Evolutionary conservation across 2,329 filamentous ascomycete genomes (phyloP).

Genomic region (Helotiales sp.): DNA sequence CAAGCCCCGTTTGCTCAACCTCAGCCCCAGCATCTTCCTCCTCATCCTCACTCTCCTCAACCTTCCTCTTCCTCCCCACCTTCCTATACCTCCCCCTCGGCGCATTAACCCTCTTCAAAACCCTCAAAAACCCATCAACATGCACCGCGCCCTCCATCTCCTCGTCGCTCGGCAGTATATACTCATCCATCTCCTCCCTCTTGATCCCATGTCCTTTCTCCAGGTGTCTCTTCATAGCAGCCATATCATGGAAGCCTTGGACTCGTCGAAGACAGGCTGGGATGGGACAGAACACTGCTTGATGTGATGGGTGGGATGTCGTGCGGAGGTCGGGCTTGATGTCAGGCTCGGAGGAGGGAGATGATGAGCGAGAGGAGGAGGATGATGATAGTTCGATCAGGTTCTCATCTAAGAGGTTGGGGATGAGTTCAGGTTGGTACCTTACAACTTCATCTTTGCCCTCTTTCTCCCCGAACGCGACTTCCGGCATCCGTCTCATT

Average conservation of each 20-base stretch:
- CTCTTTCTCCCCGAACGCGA: conserved; percentile 19
- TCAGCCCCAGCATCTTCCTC: background rate
- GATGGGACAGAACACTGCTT: conserved; percentile 45
- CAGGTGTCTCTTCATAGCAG: conserved; percentile 51
- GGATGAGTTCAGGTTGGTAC: conserved; percentile 39
- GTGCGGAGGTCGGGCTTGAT: background rate
- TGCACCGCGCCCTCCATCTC: conserved; percentile 68
- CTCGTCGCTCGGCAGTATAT: conserved; percentile 37
- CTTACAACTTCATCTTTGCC: conserved; percentile 20
- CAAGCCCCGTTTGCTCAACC: background rate
- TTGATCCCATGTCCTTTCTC: conserved; percentile 48
- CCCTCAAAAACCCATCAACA: conserved; percentile 68
- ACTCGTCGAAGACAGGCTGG: conserved; percentile 45
- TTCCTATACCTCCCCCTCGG: conserved; percentile 12
- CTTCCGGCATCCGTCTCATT: conserved; percentile 44
- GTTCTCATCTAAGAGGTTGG: conserved; percentile 23
- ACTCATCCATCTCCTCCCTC: conserved; percentile 60
- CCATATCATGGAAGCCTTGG: conserved; percentile 46
- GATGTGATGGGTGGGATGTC: background rate
- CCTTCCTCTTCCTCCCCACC: background rate
- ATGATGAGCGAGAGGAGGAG: background rate
- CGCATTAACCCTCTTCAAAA: conserved; percentile 46
- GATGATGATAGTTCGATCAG: conserved; percentile 2
- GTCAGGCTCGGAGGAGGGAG: background rate
- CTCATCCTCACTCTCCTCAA: background rate